phyloP scores from a whole-genome alignment of 106 monocot species.

The Acorus gramineus region DNA sequence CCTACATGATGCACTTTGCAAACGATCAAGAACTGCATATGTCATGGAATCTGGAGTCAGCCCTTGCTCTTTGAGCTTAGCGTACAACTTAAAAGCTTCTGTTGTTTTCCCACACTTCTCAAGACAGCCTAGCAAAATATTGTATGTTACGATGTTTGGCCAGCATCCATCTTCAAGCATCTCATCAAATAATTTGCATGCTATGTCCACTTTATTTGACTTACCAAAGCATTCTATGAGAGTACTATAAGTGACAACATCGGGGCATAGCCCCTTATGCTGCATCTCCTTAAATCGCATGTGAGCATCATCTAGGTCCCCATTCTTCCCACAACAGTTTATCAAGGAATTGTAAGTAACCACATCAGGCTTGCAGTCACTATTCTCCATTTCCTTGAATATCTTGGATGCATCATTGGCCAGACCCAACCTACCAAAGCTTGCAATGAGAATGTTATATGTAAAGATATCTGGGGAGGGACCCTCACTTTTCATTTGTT shows the following conservation, averaged over 20 bases:
- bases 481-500: slow-evolving; percentile 67
- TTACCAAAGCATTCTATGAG: slow-evolving; percentile 98
- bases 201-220: slow-evolving; percentile 73
- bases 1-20: slow-evolving; percentile 44
- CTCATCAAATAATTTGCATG: slow-evolving; percentile 84
- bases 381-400: slow-evolving; percentile 79
- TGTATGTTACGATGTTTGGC: slow-evolving; percentile 96
- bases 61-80: slow-evolving; percentile 55
- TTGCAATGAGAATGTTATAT: slow-evolving; percentile 87
- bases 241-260: slow-evolving; percentile 88
- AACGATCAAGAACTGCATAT: slow-evolving; percentile 62
- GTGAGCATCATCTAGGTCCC: slow-evolving; percentile 90
- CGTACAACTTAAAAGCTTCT: slow-evolving; percentile 68
- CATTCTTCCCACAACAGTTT: slow-evolving; percentile 81
- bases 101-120: slow-evolving; percentile 59
- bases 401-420: slow-evolving; percentile 48
- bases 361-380: slow-evolving; percentile 76
- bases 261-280: slow-evolving; percentile 81
- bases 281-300: slow-evolving; percentile 92
- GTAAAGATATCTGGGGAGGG: slow-evolving; percentile 71
- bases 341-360: slow-evolving; percentile 96
- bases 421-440: slow-evolving; percentile 68
- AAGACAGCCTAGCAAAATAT: slow-evolving; percentile 89
- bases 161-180: slow-evolving; percentile 72
- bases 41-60: slow-evolving; percentile 85